phyloP scores from a whole-genome alignment of 2,329 filamentous ascomycete species.

The Colletotrichum sp. region DNA sequence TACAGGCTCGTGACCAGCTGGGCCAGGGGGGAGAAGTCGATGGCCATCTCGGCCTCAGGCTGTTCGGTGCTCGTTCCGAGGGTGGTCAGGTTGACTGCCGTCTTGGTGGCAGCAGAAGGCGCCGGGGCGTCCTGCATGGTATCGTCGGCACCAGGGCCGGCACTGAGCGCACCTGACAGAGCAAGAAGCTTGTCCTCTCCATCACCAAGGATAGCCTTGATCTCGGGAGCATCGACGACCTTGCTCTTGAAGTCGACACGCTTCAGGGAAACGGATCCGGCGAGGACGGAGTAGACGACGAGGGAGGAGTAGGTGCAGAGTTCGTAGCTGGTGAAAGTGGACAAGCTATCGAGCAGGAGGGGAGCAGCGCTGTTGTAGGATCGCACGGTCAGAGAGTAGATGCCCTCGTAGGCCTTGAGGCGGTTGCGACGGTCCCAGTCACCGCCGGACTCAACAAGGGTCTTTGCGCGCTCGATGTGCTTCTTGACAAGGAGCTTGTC shows the following conservation, averaged over 20 bases:
- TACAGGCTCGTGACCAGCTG: constrained; percentile 91
- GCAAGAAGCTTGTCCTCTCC: constrained; percentile 87
- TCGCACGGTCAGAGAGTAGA: constrained; percentile 90
- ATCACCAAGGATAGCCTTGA: constrained; percentile 93
- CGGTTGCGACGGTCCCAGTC: constrained; percentile 99
- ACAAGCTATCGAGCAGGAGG: constrained; percentile 92
- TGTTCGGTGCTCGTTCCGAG: constrained; percentile 73
- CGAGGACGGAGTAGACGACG: constrained; percentile 93
- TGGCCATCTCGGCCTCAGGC: constrained; percentile 77
- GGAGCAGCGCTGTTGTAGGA: constrained; percentile 90
- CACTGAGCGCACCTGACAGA: constrained; percentile 78
- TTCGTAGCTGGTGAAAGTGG: constrained; percentile 98
- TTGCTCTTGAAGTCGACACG: constrained; percentile 99
- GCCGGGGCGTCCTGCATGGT: constrained; percentile 67
- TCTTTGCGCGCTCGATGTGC: constrained; percentile 86
- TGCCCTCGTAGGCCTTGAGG: constrained; percentile 96
- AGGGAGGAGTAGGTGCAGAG: constrained; percentile 95
- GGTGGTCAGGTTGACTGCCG: constrained; percentile 86
- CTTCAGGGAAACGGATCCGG: constrained; percentile 92
- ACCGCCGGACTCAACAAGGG: constrained; percentile 90
- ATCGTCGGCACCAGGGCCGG: constrained; percentile 81
- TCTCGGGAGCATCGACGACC: constrained; percentile 97
- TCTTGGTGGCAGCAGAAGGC: constrained; percentile 51
- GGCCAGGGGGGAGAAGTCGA: constrained; percentile 89
- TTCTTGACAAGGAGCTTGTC: constrained; percentile 93